Evolutionary conservation across 805 yeast genomes (phyloP).

Genomic region (Tetrapisispora fleetii): DNA sequence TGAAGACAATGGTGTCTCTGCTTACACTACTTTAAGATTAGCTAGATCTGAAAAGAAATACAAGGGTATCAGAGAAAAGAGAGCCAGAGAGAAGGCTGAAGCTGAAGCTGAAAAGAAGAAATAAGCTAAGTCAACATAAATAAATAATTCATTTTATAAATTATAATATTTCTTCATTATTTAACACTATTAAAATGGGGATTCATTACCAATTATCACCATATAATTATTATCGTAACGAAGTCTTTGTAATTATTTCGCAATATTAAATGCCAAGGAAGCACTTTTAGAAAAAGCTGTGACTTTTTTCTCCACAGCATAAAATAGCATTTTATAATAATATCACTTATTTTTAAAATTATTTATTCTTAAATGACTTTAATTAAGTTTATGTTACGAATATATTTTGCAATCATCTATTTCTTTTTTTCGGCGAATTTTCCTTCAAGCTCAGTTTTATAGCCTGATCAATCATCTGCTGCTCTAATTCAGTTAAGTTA

Average conservation of each 20-base stretch:
- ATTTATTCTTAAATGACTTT: conserved; percentile 5
- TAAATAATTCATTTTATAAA: background rate
- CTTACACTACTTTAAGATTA: conserved; percentile 89
- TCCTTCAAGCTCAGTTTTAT: conserved; percentile 63
- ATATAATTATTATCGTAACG: too few species aligned
- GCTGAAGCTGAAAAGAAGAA: conserved; percentile 99
- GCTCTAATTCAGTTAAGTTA: conserved; percentile 46
- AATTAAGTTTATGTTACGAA: background rate
- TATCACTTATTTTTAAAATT: background rate
- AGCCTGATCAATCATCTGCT: conserved; percentile 78
- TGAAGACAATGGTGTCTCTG: conserved; percentile 60
- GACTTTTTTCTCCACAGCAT: too few species aligned
- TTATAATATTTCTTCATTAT: conserved; percentile 1
- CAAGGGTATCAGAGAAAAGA: conserved; percentile 95
- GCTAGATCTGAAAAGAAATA: conserved; percentile 92
- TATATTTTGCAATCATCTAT: conserved; percentile 2
- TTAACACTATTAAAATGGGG: background rate
- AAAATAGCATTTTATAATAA: too few species aligned
- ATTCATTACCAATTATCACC: background rate
- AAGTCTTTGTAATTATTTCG: background rate
- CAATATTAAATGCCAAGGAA: too few species aligned
- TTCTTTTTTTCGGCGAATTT: conserved; percentile 3
- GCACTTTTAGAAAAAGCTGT: background rate
- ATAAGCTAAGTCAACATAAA: conserved; percentile 26
- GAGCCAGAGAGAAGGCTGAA: conserved; percentile 94